phyloP scores from a whole-genome alignment of 805 yeast genomes.

The Starmerella potacharoeniae region DNA sequence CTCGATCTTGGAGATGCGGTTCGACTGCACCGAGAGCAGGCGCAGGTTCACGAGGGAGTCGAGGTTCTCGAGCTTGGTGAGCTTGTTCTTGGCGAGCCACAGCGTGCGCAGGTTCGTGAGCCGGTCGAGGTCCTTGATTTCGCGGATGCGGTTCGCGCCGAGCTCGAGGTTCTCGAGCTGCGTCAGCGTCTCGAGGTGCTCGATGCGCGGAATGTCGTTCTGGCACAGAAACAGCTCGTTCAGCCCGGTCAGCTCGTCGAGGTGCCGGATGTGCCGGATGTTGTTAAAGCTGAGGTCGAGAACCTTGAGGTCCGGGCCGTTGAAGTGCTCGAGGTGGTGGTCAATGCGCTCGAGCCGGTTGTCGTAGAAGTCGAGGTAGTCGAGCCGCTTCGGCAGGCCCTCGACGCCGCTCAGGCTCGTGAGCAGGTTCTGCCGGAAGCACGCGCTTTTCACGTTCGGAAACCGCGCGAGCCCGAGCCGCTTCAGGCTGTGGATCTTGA shows the following conservation, averaged over 20 bases:
- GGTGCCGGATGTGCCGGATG: conserved; percentile 71
- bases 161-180: conserved; percentile 64
- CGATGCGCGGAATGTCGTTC: conserved; percentile 66
- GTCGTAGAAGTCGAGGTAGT: conserved; percentile 81
- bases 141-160: conserved; percentile 72
- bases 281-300: conserved; percentile 85
- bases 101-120: conserved; percentile 55
- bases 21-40: conserved; percentile 80
- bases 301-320: conserved; percentile 35
- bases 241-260: conserved; percentile 50
- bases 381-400: conserved; percentile 43
- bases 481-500: conserved; percentile 41
- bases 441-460: conserved; percentile 43
- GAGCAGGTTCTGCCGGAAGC: conserved; percentile 74
- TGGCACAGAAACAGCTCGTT: conserved; percentile 76
- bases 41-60: conserved; percentile 47
- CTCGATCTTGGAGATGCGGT: conserved; percentile 64
- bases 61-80: conserved; percentile 53
- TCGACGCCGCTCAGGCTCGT: conserved; percentile 65
- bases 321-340: conserved; percentile 50
- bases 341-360: conserved; percentile 75
- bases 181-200: conserved; percentile 46
- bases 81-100: conserved; percentile 88
- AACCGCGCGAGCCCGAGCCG: conserved; percentile 41
- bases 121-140: conserved; percentile 41